Evolutionary conservation across 108 stramenopile species (phyloP), one percentile per base, ranked within the genome.

Genomic region (Mayamaea pseudoterrestris): DNA sequence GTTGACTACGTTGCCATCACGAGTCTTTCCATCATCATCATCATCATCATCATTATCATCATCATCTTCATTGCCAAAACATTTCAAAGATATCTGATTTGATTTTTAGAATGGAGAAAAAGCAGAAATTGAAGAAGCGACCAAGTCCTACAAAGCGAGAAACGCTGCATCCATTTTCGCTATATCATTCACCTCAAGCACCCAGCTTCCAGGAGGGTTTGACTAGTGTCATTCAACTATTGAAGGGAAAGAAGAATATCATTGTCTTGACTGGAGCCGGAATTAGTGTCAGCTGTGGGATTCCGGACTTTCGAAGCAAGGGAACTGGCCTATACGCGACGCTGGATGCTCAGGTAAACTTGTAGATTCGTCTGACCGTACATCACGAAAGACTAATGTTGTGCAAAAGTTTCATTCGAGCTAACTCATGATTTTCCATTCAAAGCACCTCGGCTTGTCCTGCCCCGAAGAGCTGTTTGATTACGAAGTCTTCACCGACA

Each of bases 381-480:
- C 12, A 34, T 12, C 12, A 34, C 11, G 8, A 34, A 12, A 8
- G 12, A 12, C 32, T 34, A 12, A 34, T 34, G 32, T 11, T 34
- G 32, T 31, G 21, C 47, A 6, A 6, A 7, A 12, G 9, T 28
- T 14, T 47, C 13, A 22, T 32, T 5, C 18, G 23, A 5, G 5
- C 50, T 51, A 21, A 36, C 3, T 4, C 20, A 26, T 44, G 18
- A 6, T 22, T 21, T 22, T 21, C 53, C 66, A 0, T 54, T 54
- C 37, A 60, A 63, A 30, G 74, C 62, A 27, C 43, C 54, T 65
- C 3, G 66, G 63, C 14, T 46, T 77, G 29, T 49, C 46, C 17
- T 77, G 71, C 35, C 68, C 84, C 0, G 89, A 91, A 53, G 89
- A 91, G 35, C 57, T 91, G 28, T 91, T 91, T 55, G 80, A 85